Evolutionary conservation across 73 alveolate species (phyloP).

Genomic region (Tetrahymena elliotti): DNA sequence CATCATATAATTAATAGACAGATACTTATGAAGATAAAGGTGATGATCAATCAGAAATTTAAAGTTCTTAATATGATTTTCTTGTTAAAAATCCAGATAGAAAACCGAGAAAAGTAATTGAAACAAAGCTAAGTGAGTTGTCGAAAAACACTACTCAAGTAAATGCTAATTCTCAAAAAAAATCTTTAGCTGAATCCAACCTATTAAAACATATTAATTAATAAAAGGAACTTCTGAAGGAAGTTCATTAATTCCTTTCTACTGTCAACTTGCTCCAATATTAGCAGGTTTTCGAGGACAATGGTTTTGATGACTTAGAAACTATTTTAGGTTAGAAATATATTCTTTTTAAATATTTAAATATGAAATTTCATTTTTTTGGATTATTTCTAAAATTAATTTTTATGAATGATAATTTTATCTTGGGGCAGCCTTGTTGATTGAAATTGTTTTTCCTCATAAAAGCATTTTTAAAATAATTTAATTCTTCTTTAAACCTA

Average conservation of each 20-base stretch:
- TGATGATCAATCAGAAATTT: not conserved
- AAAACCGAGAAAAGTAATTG: not conserved
- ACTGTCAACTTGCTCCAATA: not conserved
- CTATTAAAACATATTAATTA: not conserved
- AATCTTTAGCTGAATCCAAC: not conserved
- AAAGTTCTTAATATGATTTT: not conserved
- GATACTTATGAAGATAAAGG: not conserved
- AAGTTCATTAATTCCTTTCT: not conserved
- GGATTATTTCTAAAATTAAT: no score
- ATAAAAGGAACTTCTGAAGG: not conserved
- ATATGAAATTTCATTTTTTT: no score
- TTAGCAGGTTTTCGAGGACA: not conserved
- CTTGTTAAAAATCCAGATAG: not conserved
- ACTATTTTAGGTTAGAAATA: not conserved
- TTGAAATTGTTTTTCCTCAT: no score
- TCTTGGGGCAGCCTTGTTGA: no score
- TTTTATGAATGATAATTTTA: no score
- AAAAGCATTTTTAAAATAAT: no score
- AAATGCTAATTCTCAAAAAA: not conserved
- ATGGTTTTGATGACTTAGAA: not conserved
- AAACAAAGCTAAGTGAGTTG: not conserved
- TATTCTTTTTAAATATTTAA: not conserved
- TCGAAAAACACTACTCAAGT: not conserved
- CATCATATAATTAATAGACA: not conserved
- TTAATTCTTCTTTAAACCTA: no score